phyloP scores from a whole-genome alignment of 2,329 filamentous ascomycete genomes.

The Nemania bipapillata region DNA sequence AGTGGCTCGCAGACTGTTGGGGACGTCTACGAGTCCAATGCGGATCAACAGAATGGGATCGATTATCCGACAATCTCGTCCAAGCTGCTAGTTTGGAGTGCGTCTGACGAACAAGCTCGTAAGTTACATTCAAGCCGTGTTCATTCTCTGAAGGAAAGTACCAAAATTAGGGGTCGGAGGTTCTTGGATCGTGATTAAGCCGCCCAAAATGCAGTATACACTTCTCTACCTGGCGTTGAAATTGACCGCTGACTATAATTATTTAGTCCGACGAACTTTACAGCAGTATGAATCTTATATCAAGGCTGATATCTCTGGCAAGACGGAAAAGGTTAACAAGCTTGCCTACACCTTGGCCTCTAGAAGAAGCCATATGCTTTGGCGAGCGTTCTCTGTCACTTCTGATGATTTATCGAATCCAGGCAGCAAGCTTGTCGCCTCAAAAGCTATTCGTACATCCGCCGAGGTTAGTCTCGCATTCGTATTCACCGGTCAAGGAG shows the following conservation, averaged over 20 bases:
- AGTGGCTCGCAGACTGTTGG: slow-evolving; percentile 28
- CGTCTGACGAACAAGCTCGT: slow-evolving; percentile 47
- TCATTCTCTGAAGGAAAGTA: background rate
- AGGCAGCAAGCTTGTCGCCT: slow-evolving; percentile 13
- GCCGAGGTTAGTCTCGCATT: slow-evolving; percentile 42
- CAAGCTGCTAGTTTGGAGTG: slow-evolving; percentile 49
- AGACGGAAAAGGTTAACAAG: slow-evolving; percentile 34
- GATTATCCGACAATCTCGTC: background rate
- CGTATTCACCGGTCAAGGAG: slow-evolving; percentile 49
- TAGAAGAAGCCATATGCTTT: slow-evolving; percentile 46
- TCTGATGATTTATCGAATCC: slow-evolving; percentile 3
- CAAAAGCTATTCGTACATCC: slow-evolving; percentile 41
- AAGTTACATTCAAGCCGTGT: background rate
- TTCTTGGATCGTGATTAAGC: background rate
- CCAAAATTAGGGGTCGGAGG: no score
- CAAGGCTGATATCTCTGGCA: slow-evolving; percentile 26
- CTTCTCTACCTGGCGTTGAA: background rate
- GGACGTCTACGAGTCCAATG: background rate
- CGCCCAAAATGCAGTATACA: background rate
- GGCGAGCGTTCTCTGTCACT: slow-evolving; percentile 30
- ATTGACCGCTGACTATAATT: background rate
- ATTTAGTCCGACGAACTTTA: slow-evolving; percentile 37
- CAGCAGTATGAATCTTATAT: slow-evolving; percentile 46
- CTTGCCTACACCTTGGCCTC: slow-evolving; percentile 48
- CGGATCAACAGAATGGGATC: background rate